phyloP scores from a whole-genome alignment of 805 yeast genomes.

The Saccharomyces paradoxus region DNA sequence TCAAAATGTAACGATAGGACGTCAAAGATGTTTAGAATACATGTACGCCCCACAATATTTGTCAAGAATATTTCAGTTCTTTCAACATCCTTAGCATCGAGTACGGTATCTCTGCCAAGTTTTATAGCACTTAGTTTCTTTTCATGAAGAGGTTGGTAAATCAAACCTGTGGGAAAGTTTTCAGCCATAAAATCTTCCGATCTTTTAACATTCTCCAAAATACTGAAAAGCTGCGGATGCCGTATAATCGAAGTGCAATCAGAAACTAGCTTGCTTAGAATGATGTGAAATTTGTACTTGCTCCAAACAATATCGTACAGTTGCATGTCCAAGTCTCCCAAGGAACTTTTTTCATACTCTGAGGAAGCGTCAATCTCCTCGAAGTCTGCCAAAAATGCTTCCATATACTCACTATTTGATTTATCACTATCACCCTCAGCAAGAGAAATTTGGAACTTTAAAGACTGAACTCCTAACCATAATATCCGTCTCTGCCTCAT shows the following conservation, averaged over 20 bases:
- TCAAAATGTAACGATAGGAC: conserved; percentile 13
- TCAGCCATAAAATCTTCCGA: conserved; percentile 4
- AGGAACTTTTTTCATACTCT: not conserved
- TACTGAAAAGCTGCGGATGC: conserved; percentile 3
- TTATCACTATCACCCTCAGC: conserved; percentile 5
- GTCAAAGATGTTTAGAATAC: conserved; percentile 8
- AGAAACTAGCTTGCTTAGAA: conserved; percentile 5
- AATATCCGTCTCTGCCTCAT: conserved; percentile 8
- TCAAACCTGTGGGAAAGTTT: conserved; percentile 9
- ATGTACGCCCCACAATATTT: conserved; percentile 9
- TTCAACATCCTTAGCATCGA: conserved; percentile 3
- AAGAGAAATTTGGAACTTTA: conserved; percentile 6
- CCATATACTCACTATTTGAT: conserved; percentile 5
- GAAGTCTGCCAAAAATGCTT: conserved; percentile 1
- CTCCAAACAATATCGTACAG: conserved; percentile 9
- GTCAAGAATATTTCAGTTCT: conserved; percentile 6
- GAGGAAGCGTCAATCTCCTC: not conserved
- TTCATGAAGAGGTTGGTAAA: not conserved
- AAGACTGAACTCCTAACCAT: conserved; percentile 17
- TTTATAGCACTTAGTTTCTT: not conserved
- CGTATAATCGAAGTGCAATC: conserved; percentile 1
- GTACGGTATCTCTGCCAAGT: conserved; percentile 7
- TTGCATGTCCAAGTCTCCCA: conserved; percentile 3
- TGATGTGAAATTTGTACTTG: conserved; percentile 12
- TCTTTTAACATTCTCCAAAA: conserved; percentile 7